Base-by-base conservation (phyloP, 2,329 filamentous ascomycete species). In the Elsinoe australis region DNA sequence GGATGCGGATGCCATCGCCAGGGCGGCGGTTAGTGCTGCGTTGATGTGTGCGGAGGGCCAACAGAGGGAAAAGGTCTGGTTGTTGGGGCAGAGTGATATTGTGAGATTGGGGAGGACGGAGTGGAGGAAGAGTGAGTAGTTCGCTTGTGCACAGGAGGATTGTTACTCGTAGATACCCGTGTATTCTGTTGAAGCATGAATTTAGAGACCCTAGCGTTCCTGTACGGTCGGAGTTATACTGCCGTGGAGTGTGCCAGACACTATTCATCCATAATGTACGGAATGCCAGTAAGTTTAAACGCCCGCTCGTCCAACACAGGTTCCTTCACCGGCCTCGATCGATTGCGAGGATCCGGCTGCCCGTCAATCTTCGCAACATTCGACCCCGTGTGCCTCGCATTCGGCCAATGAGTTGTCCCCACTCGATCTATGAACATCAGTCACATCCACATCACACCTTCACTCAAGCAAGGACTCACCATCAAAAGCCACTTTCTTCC, bases 1-100 rank as follows among this genome's bases (percentile, higher is more conserved):
- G 68, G 85, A 92, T 45, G 80, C 78, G 4, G 75, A 81, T 49
- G 76, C 83, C 26, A 87, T 94, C 65, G 84, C 71, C 2, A 73
- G 73, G 53, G 83, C 83, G 9, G 81, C 81, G 2, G 76, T 85
- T 2, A 68, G 67, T 44, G 83, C 82, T 1, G 75, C 71, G 6
- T 59, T 76, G 55, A 58, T 66, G 55, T 71, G 68, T 53, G 22
- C 65, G 54, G 62, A 82, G 45, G 79, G 77, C 1, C 70, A 71
- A 52, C 71, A 74, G 71, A 48, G 71, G 60, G 63, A 79, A 72
- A 70, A 77, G 63, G 67, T 76, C 52, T 85, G 82, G 82, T 58
- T 78, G 7, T 17, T 88, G 22, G 73, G 73, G 29, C 66, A 72
- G 56, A 59, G 58, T 15, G 83, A 87, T 51, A 83, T 88, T 57